Evolutionary conservation across 2,329 filamentous ascomycete genomes (phyloP), one percentile per base, ranked within the genome.

Genomic region (Penicillium glabrum): DNA sequence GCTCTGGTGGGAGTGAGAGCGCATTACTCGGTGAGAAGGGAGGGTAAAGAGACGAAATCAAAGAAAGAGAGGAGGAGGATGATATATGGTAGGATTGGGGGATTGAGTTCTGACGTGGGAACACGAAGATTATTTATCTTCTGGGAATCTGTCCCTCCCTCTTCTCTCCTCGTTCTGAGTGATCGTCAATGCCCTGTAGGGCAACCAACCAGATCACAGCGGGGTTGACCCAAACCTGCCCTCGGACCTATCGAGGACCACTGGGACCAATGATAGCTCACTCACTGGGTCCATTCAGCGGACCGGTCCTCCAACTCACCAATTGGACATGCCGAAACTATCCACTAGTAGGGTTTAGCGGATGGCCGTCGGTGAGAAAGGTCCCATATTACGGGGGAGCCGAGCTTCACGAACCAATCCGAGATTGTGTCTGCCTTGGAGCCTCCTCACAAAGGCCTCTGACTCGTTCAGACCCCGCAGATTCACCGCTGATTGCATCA

Each of bases 291-390:
- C 44, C 23, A 53, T 45, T 21, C 27, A 37, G 53, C 51, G 46
- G 57, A 59, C 27, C 46, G 14, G 29, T 13, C 54, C 54, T 26
- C 16, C 11, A 43, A 11, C 1, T 47, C 33, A 53, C 61, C 61
- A 62, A 65, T 54, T 45, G 39, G 3, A 57, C n/a, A 5, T 6
- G n/a, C 29, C 24, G 10, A 16, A 50, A n/a, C 6, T n/a, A 23
- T 54, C 67, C 67, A 69, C 66, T 48, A 44, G 51, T 66, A 70
- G 60, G 66, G 67, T 61, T 61, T 64, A 67, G 62, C 46, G 61
- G 53, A 37, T 48, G 57, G 63, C 57, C 48, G 58, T 66, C 61
- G 64, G 62, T 65, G 64, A 66, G 59, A 54, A 29, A 23, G 39
- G 19, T 11, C 31, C 46, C 46, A 23, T 4, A 7, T 29, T 29